These are phyloP conservation scores for Leersia perrieri DNA, from an alignment of 176 grass and related monocot genomes.

Conservation along the genomic window DNA sequence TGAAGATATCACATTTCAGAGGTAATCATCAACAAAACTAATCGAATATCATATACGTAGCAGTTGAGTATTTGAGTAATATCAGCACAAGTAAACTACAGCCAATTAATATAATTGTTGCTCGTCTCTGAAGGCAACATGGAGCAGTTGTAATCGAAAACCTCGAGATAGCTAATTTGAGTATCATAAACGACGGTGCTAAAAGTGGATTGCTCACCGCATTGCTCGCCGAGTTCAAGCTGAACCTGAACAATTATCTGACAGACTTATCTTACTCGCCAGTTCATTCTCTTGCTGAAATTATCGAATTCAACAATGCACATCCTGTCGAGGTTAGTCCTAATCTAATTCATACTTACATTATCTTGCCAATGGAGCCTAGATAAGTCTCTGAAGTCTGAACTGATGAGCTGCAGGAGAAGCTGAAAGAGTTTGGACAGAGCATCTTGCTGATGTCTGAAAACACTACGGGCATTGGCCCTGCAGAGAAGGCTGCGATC, in stretches of 20 bases:
- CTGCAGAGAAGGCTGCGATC: constrained; percentile 9
- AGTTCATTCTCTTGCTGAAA: constrained; percentile 37
- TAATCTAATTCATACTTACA: neutral
- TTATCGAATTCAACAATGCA: constrained; percentile 57
- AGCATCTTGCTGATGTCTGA: constrained; percentile 26
- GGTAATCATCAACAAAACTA: no score
- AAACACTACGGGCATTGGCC: constrained; percentile 40
- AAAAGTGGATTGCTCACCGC: no score
- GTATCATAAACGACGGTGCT: no score
- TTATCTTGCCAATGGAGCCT: no score
- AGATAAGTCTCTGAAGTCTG: no score
- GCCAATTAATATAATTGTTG: no score
- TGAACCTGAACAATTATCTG: constrained; percentile 49
- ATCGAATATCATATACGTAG: no score
- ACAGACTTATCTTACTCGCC: constrained; percentile 39
- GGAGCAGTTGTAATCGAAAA: no score
- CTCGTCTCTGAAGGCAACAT: no score
- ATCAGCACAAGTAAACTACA: no score
- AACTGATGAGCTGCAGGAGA: constrained; percentile 31
- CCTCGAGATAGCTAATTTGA: constrained; percentile 19
- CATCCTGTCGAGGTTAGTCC: constrained; percentile 34
- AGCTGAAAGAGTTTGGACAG: constrained; percentile 37
- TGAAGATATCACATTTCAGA: no score
- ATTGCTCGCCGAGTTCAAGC: constrained; percentile 51
- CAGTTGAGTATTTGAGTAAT: no score